A percentile compares a stretch with the other conserved stretches of the same genome.
Evolutionary conservation across 345 rosid genomes (phyloP).

Genomic region (Heritiera fomes): DNA sequence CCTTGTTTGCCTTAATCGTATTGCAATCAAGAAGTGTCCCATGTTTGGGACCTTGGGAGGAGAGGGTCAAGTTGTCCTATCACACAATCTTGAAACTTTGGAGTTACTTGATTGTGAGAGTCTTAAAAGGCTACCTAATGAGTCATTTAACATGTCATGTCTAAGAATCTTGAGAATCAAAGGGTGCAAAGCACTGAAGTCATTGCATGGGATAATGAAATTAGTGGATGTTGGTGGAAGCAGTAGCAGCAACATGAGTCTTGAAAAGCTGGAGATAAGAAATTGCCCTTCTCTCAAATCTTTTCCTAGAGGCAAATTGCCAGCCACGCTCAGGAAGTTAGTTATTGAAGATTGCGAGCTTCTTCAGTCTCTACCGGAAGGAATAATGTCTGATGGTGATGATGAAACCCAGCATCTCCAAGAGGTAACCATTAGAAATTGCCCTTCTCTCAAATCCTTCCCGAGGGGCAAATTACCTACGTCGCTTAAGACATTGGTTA

Average conservation of each 20-base stretch:
- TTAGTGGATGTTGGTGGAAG: not conserved
- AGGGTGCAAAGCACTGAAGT: constrained; percentile 2
- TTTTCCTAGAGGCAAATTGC: not conserved
- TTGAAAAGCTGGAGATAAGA: constrained; percentile 2
- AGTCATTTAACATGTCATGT: constrained; percentile 4
- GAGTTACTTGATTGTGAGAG: not conserved
- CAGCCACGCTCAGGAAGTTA: not conserved
- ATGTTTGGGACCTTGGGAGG: constrained; percentile 1
- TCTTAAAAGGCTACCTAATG: constrained; percentile 4
- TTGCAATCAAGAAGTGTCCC: constrained; percentile 10
- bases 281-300: constrained; percentile 3
- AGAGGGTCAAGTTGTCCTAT: not conserved
- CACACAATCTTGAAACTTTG: not conserved
- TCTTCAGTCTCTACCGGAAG: constrained; percentile 7
- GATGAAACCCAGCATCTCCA: not conserved
- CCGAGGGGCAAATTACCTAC: not conserved
- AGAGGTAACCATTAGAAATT: constrained; percentile 1
- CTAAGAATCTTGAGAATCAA: not conserved
- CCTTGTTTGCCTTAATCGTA: constrained; percentile 4
- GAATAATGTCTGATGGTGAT: constrained; percentile 3
- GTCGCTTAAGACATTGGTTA: not conserved
- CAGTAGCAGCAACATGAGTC: constrained; percentile 1
- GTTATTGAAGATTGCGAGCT: not conserved
- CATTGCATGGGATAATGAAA: constrained; percentile 8
- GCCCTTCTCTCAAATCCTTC: constrained; percentile 10